Evolutionary conservation across 257 asterid species (phyloP).

Genomic region (Echites panduratus): DNA sequence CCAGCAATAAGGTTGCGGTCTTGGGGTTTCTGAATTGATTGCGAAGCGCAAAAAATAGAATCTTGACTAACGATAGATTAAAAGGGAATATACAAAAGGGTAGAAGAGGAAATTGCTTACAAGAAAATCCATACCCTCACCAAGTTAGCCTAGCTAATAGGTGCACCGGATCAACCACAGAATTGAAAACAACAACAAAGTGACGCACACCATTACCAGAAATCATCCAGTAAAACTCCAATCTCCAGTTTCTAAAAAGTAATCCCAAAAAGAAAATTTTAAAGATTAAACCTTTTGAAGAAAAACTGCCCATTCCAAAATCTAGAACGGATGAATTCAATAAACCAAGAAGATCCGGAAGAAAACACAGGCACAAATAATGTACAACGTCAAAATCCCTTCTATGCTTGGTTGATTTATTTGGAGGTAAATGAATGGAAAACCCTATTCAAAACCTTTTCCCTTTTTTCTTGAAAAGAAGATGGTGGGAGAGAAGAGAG

Average conservation of each 20-base stretch:
- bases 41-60: constrained; percentile 4
- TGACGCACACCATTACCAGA: background rate
- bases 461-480: background rate
- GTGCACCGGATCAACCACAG: constrained; percentile 4
- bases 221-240: background rate
- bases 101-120: constrained; percentile 15
- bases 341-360: background rate
- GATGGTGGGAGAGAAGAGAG: background rate
- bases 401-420: background rate
- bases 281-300: too few relatives aligned
- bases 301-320: background rate
- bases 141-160: constrained; percentile 14
- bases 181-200: background rate
- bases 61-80: constrained; percentile 8
- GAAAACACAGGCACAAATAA: background rate
- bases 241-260: too few relatives aligned
- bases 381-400: background rate
- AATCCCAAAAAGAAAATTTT: background rate
- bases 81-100: constrained; percentile 16
- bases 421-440: too few relatives aligned
- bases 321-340: background rate
- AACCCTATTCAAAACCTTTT: background rate
- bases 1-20: background rate
- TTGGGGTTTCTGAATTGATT: constrained; percentile 3
- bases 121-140: constrained; percentile 7